Evolutionary conservation across 2,329 filamentous ascomycete genomes (phyloP), one percentile per base, ranked within the genome.

Genomic region (Ceratocystiopsis sp.): DNA sequence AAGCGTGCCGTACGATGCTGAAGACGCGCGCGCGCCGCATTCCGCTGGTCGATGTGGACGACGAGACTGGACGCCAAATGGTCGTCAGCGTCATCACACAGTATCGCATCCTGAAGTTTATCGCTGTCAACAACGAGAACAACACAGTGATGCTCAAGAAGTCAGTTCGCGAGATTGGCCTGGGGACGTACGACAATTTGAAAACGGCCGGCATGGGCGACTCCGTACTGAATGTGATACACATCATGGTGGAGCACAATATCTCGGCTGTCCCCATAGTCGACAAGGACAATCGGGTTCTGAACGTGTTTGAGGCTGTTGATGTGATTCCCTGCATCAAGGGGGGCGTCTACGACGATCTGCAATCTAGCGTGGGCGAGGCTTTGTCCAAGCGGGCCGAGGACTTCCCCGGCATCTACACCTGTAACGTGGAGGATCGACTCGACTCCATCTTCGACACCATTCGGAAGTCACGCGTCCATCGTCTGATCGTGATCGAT

Each of bases 21-120:
- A 80, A 85, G 57, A 95, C 89, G 7, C 80, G 89, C 51, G 89
- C 91, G 34, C 80, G 91, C 46, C 78, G 91, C 52, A 98, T 98
- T 50, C 91, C 91, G 1, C 71, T 98, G 8, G 81, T 98, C 46
- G 91, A 95, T 53, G 73, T 84, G 50, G 91, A 98, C 56, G 87
- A 93, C 56, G 91, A 98, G 62, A 98, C 91, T 2, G 78, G 83
- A 45, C 75, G 86, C 49, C 79, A 91, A 56, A 91, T 89, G 64
- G 86, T 98, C 16, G 84, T 98, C 48, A 95, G 86, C 54, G 91
- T 98, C 48, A 83, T 98, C 46, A 98, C 91, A 0, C 91, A 98
- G 61, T 98, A 98, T 62, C 82, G 93, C 46, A 96, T 98, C 53
- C 74, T 98, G 50, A 98, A 98, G 59, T 98, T 98, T 59, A 93